Base-by-base conservation (phyloP, 2,329 filamentous ascomycete genomes). In the Eutypa lata region DNA sequence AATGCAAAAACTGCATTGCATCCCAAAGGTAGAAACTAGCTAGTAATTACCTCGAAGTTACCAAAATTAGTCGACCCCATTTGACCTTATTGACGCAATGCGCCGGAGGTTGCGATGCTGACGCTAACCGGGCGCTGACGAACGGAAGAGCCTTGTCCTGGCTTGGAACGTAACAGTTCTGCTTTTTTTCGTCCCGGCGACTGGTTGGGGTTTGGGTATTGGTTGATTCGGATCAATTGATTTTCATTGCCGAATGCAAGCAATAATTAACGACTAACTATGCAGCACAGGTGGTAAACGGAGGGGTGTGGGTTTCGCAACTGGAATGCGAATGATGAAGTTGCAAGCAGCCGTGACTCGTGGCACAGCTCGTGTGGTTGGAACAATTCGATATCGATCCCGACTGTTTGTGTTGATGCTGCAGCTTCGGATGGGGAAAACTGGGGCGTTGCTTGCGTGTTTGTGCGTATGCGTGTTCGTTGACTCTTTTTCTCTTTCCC, bases 41-140 rank as follows among this genome's bases (percentile, higher is more conserved):
- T 28, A n/a, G 37, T 54, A 61, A 73, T 66, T 75, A 84, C 81
- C 65, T 80, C 68, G 61, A 85, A 85, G 61, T 84, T 82, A 56
- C 82, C 82, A 68, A 84, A 85, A 50, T 80, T 74, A 57, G 81
- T 84, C 57, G 79, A 82, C 61, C 81, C 81, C 81, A 84, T 84
- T 67, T 68, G 49, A 56, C 31, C 8, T 48, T 54, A 47, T 45
- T 48, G 57, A 56, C 56, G 57, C 58, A 57, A 54, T 35, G 71
- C 59, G 38, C 38, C 38, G 16, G 13, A 21, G 19, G 18, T 45
- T 48, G 26, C 31, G 44, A 49, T 35, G 14, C 37, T 18, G 50
- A 47, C 51, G 35, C 54, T 44, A 55, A 46, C 37, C 52, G 50
- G 48, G 55, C 45, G 43, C 16, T 43, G 43, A 48, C 22, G 13